Evolutionary conservation across 2,329 filamentous ascomycete species (phyloP).

Genomic region (Cytospora leucostoma): DNA sequence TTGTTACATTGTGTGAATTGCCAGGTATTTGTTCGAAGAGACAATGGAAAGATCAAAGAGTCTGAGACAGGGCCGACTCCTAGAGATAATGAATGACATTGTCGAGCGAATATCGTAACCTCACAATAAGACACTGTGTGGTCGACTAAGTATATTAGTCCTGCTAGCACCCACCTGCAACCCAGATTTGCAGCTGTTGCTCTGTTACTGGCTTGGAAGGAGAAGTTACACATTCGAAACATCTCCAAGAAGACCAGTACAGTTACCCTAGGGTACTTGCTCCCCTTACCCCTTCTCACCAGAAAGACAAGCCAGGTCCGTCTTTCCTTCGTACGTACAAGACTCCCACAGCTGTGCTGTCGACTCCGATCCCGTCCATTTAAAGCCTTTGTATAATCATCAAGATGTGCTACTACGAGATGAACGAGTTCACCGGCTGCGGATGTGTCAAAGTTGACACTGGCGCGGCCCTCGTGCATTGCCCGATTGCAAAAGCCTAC

Average conservation of each 20-base stretch:
- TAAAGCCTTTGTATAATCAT: background rate
- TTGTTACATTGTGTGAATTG: background rate
- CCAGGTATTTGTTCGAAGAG: background rate
- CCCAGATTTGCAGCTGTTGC: background rate
- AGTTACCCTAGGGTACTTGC: slow-evolving; percentile 1
- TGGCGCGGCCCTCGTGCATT: background rate
- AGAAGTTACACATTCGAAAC: slow-evolving; percentile 9
- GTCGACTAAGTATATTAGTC: background rate
- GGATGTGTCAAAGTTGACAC: slow-evolving; percentile 7
- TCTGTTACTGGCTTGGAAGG: background rate
- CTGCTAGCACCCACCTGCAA: background rate
- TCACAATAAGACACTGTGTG: background rate
- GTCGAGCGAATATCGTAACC: too few relatives aligned
- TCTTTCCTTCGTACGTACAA: background rate
- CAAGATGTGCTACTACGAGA: slow-evolving; percentile 11
- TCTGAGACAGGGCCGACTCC: too few relatives aligned
- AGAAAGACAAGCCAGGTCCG: background rate
- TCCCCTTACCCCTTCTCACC: background rate
- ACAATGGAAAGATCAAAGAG: background rate
- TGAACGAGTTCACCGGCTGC: slow-evolving; percentile 13
- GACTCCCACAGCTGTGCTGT: slow-evolving; percentile 11
- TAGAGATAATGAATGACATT: background rate
- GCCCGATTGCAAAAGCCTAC: slow-evolving; percentile 4
- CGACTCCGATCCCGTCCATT: background rate
- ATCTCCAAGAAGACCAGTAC: too few relatives aligned